Percentiles rank a stretch among this genome's conserved stretches.
Evolutionary conservation across 441 rosid species (phyloP).

Genomic region (Rhodomyrtus psidioides): DNA sequence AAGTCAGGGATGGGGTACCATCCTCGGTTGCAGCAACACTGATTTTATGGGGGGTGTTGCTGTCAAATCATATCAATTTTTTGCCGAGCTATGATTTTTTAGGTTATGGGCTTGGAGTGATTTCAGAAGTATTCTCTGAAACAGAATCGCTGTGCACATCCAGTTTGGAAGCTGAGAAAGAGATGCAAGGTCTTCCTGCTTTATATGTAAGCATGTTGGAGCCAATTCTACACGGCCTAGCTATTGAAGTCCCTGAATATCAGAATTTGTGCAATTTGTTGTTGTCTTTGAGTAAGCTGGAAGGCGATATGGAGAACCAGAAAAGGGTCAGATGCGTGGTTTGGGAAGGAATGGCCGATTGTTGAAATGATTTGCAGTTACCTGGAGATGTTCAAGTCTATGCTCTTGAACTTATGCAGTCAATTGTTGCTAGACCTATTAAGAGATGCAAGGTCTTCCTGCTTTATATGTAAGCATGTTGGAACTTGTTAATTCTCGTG

Average conservation of each 20-base stretch:
- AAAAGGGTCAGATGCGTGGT: conserved; percentile 61
- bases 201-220: conserved; percentile 61
- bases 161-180: conserved; percentile 15
- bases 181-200: conserved; percentile 42
- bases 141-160: conserved; percentile 27
- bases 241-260: conserved; percentile 35
- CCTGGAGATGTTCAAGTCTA: conserved; percentile 73
- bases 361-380: conserved; percentile 72
- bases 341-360: conserved; percentile 69
- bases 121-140: conserved; percentile 65
- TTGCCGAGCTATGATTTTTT: conserved; percentile 78
- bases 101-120: conserved; percentile 74
- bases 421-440: conserved; percentile 45
- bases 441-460: no score
- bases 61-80: conserved; percentile 35
- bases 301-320: conserved; percentile 62
- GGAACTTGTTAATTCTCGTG: background rate
- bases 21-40: conserved; percentile 38
- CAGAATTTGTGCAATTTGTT: conserved; percentile 52
- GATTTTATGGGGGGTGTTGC: conserved; percentile 50
- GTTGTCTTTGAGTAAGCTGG: conserved; percentile 56
- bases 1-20: conserved; percentile 77
- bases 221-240: conserved; percentile 53
- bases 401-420: conserved; percentile 86
- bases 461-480: no score